These are phyloP conservation scores for sweet orange (Citrus sinensis) DNA, from an alignment of 345 rosid genomes.

Conservation along the genomic window DNA sequence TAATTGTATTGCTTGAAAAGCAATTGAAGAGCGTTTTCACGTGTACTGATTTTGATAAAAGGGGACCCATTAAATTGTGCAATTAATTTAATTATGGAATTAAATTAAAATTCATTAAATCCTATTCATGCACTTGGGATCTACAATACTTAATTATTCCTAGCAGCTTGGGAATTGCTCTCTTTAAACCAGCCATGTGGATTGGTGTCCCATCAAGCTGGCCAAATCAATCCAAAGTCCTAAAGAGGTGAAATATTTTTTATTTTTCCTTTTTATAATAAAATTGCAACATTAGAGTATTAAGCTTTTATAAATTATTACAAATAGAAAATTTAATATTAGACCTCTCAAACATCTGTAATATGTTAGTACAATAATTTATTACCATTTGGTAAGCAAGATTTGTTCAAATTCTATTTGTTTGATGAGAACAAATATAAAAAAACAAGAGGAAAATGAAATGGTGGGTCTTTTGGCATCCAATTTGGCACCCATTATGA, in stretches of 20 bases:
- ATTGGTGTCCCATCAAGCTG: not conserved
- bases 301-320: no score
- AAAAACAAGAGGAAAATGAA: not conserved
- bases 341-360: not conserved
- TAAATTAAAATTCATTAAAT: no score
- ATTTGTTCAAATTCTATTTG: not conserved
- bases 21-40: not conserved
- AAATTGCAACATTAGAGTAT: no score
- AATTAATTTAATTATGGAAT: no score
- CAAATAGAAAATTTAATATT: no score
- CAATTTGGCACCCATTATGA: no score
- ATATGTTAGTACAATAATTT: not conserved
- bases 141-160: not conserved
- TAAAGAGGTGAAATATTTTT: no score
- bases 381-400: not conserved
- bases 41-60: not conserved
- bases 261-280: no score
- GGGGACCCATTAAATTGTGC: not conserved
- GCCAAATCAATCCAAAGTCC: no score
- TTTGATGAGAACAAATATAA: not conserved
- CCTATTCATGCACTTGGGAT: not conserved
- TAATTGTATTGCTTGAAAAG: not conserved
- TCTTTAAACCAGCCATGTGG: not conserved
- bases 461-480: not conserved
- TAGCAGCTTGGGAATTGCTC: not conserved